A percentile compares a stretch with the other conserved stretches of the same genome.
These are phyloP conservation scores for Haberlea rhodopensis DNA, from an alignment of 257 asterid species.

Conservation along the genomic window DNA sequence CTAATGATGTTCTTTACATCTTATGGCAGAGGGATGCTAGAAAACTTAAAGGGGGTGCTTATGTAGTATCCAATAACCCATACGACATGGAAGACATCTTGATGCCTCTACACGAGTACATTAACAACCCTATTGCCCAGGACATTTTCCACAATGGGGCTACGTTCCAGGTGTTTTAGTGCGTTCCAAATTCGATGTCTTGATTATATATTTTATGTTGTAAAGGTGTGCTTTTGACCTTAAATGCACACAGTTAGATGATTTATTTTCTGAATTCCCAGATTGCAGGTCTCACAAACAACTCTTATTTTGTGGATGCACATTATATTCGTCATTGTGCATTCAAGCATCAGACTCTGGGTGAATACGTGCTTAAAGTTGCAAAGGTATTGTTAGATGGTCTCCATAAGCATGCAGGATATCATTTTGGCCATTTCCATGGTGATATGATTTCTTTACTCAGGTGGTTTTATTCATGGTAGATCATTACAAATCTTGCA, in stretches of 20 bases:
- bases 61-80: conserved; percentile 46
- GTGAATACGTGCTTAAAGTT: conserved; percentile 78
- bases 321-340: conserved; percentile 90
- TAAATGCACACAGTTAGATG: conserved; percentile 9
- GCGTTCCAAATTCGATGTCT: too few species aligned
- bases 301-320: conserved; percentile 66
- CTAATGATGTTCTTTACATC: conserved; percentile 22
- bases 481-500: conserved; percentile 60
- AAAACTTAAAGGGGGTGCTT: conserved; percentile 43
- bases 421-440: conserved; percentile 9
- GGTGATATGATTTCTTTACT: conserved; percentile 17
- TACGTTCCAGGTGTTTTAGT: conserved; percentile 84
- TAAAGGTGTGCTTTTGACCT: conserved; percentile 17
- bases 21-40: conserved; percentile 79
- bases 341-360: conserved; percentile 62
- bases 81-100: conserved; percentile 65
- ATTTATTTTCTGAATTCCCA: conserved; percentile 34
- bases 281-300: conserved; percentile 90
- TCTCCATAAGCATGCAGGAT: conserved; percentile 21
- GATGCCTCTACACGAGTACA: conserved; percentile 85
- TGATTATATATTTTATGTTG: too few species aligned
- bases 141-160: conserved; percentile 96
- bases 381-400: conserved; percentile 68
- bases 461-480: conserved; percentile 31
- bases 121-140: conserved; percentile 68